Evolutionary conservation across 441 rosid species (phyloP), one percentile per base, ranked within the genome.

Genomic region (Gossypium schwendimanii): DNA sequence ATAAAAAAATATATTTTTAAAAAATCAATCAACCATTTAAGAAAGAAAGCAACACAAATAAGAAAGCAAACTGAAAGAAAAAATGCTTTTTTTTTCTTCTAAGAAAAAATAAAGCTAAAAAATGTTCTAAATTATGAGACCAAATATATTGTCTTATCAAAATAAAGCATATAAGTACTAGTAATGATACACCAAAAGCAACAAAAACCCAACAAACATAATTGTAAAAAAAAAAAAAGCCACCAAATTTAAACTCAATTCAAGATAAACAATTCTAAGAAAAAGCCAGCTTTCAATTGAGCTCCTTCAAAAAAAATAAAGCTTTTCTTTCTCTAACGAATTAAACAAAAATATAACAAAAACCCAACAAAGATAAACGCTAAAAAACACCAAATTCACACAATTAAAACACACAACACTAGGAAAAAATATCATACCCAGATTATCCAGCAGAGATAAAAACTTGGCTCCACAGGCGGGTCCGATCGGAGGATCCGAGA

Each of bases 401-500:
- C 4, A 49, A 49, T 4, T 14, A 14, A 49, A n/a, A 49, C 17
- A 49, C 20, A 49, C 1, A 18, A 54, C 2, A 7, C 28, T 3
- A 20, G 10, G 3, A 21, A 20, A 8, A 9, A 44, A 71, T 44
- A 21, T 61, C 83, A 74, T 79, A 82, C 88, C 60, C 63, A 72
- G 80, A 77, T 66, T 63, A 57, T 1, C 23, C 33, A 28, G 70
- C 17, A 36, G 63, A 70, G 71, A 65, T 71, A 68, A 53, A 31
- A 63, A 74, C 24, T 14, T 57, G 24, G n/a, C 57, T 6, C 52
- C 60, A 54, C 21, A 33, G 74, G 41, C 58, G 60, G 75, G 75
- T 73, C 84, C 85, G 81, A 80, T 80, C 77, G 76, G 86, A 78
- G 83, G 88, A 81, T 84, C 87, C 87, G 86, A 74, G 18, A 77